phyloP scores from a whole-genome alignment of 345 rosid species.

The Cardiospermum halicacabum region DNA sequence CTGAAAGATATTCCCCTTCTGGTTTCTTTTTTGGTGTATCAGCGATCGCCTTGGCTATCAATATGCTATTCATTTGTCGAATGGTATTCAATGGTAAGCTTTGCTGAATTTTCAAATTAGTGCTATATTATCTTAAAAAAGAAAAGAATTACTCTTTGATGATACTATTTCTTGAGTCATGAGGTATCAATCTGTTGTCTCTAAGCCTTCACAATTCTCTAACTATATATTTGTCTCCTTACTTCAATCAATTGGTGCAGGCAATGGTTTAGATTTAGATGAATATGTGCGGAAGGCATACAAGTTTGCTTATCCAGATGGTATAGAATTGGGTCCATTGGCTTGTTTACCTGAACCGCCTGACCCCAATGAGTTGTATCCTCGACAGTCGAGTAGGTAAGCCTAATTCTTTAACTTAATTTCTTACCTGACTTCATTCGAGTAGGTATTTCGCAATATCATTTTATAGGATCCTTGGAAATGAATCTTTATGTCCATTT shows the following conservation, averaged over 20 bases:
- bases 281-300: slow-evolving; percentile 97
- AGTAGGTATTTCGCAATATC: slow-evolving; percentile 6
- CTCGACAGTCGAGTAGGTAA: slow-evolving; percentile 90
- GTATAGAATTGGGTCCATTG: slow-evolving; percentile 91
- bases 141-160: slow-evolving; percentile 15
- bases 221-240: slow-evolving; percentile 1
- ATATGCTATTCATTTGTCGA: slow-evolving; percentile 97
- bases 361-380: slow-evolving; percentile 88
- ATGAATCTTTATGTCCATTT: slow-evolving; percentile 12
- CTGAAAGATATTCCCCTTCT: slow-evolving; percentile 90
- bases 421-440: neutral
- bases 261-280: slow-evolving; percentile 97
- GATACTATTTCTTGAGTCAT: slow-evolving; percentile 11
- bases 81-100: slow-evolving; percentile 96
- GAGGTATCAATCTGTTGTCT: slow-evolving; percentile 10
- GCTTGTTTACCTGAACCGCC: slow-evolving; percentile 95
- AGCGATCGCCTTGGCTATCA: slow-evolving; percentile 94
- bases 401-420: slow-evolving; percentile 16
- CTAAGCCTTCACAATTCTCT: slow-evolving; percentile 1
- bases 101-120: slow-evolving; percentile 15
- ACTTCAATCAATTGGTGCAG: slow-evolving; percentile 32
- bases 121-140: slow-evolving; percentile 13
- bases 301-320: slow-evolving; percentile 96
- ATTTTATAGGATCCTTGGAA: slow-evolving; percentile 7
- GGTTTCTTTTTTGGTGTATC: slow-evolving; percentile 99